A percentile compares a stretch with the other conserved stretches of the same genome.
Evolutionary conservation across 306 rosid species (phyloP).

Genomic region (Trifolium subterraneum): DNA sequence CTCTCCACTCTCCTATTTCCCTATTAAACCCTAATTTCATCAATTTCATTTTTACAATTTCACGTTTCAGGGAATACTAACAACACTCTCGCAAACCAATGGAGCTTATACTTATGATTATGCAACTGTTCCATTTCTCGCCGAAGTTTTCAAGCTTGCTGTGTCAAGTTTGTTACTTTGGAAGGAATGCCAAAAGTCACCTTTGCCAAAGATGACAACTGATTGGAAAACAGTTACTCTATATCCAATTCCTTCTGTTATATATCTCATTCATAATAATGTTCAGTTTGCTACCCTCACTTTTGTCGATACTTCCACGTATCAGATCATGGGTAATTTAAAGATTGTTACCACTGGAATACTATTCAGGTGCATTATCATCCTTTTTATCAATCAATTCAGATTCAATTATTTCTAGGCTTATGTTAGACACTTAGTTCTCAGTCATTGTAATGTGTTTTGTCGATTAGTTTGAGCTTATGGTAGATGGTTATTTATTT

Average conservation of each 20-base stretch:
- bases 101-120: conserved; percentile 79
- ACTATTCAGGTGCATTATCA: conserved; percentile 73
- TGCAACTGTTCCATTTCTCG: conserved; percentile 95
- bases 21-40: conserved; percentile 7
- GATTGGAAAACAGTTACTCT: conserved; percentile 76
- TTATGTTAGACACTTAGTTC: not conserved
- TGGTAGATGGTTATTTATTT: conserved; percentile 23
- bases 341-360: conserved; percentile 92
- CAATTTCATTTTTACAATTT: conserved; percentile 29
- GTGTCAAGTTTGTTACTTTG: conserved; percentile 85
- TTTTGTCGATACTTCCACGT: conserved; percentile 91
- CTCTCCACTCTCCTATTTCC: not conserved
- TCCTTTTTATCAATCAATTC: not conserved
- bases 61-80: conserved; percentile 73
- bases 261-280: conserved; percentile 83
- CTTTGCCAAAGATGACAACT: conserved; percentile 81
- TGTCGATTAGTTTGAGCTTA: conserved; percentile 10
- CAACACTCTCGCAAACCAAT: conserved; percentile 85
- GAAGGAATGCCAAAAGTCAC: conserved; percentile 66
- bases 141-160: conserved; percentile 86
- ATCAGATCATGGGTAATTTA: conserved; percentile 97
- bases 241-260: conserved; percentile 83
- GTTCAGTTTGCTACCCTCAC: conserved; percentile 92
- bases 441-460: not conserved
- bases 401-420: not conserved